phyloP scores from a whole-genome alignment of 2,329 filamentous ascomycete species.

The Trichoderma polysporum region DNA sequence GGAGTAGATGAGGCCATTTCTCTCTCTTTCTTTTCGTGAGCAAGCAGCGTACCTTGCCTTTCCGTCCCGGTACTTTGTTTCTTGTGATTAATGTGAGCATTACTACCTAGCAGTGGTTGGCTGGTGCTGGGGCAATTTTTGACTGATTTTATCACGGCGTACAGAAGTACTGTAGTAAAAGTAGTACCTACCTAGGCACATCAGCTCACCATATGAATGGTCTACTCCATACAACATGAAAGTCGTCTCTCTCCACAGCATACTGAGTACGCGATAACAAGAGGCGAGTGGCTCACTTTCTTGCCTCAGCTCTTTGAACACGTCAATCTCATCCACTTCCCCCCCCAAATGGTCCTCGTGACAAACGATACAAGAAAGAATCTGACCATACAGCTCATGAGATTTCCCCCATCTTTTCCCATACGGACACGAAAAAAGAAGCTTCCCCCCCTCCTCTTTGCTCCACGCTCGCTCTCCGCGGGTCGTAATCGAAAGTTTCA shows the following conservation, averaged over 20 bases:
- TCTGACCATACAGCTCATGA: background rate
- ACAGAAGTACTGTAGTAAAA: background rate
- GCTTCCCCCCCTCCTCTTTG: no score
- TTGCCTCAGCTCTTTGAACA: background rate
- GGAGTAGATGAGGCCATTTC: slow-evolving; percentile 12
- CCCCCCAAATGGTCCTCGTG: background rate
- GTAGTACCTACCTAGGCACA: background rate
- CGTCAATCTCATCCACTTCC: slow-evolving; percentile 3
- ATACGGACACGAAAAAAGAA: background rate
- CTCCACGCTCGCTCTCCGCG: background rate
- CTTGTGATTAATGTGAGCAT: background rate
- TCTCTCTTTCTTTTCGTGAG: background rate
- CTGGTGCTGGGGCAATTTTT: no score
- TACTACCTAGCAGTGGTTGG: no score
- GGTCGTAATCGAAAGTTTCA: background rate
- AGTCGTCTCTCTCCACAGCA: background rate
- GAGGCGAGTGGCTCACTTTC: background rate
- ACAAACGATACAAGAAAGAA: background rate
- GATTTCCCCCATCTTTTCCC: background rate
- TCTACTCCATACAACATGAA: no score
- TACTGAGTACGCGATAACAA: background rate
- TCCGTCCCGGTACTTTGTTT: background rate
- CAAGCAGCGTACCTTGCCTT: background rate
- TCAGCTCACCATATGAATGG: no score
- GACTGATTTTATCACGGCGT: background rate